Conservation (phyloP, 169 alveolate genomes). For the Babesia caballi region DNA sequence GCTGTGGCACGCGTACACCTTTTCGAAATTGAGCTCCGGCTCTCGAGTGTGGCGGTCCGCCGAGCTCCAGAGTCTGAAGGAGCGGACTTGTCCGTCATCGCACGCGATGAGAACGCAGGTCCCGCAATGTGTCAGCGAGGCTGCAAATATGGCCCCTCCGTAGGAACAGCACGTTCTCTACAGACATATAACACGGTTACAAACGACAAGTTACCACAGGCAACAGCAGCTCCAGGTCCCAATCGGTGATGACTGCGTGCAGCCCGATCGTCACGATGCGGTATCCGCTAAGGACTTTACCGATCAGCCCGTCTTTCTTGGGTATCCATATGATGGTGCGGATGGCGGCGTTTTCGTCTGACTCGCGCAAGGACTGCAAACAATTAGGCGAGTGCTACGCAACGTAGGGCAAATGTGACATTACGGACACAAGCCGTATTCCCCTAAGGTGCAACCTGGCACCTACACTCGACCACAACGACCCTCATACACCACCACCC, state of each 20-base stretch:
- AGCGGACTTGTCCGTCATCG: constrained; percentile 57
- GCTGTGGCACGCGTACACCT: constrained; percentile 47
- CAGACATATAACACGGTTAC: neutral
- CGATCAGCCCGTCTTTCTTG: constrained; percentile 6
- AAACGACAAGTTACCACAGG: constrained; percentile 18
- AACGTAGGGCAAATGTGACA: too few species aligned
- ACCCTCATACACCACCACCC: too few species aligned
- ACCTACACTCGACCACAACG: too few species aligned
- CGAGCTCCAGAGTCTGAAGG: constrained; percentile 46
- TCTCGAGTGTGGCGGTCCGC: neutral
- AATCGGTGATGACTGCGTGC: constrained; percentile 57
- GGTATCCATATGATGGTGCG: constrained; percentile 58
- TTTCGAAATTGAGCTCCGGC: constrained; percentile 36
- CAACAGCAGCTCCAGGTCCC: constrained; percentile 55
- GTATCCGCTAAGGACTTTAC: constrained; percentile 27
- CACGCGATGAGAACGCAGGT: constrained; percentile 47
- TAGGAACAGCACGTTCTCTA: constrained; percentile 53
- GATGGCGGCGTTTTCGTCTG: constrained; percentile 27
- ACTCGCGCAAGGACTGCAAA: constrained; percentile 51
- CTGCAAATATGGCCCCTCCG: constrained; percentile 68
- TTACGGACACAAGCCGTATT: too few species aligned
- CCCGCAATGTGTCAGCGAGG: constrained; percentile 25
- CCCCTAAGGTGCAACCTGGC: too few species aligned
- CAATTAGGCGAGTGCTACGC: neutral
- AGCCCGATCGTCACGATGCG: constrained; percentile 57